phyloP scores from a whole-genome alignment of 2,329 filamentous ascomycete genomes.

The Raffaelea arxii region DNA sequence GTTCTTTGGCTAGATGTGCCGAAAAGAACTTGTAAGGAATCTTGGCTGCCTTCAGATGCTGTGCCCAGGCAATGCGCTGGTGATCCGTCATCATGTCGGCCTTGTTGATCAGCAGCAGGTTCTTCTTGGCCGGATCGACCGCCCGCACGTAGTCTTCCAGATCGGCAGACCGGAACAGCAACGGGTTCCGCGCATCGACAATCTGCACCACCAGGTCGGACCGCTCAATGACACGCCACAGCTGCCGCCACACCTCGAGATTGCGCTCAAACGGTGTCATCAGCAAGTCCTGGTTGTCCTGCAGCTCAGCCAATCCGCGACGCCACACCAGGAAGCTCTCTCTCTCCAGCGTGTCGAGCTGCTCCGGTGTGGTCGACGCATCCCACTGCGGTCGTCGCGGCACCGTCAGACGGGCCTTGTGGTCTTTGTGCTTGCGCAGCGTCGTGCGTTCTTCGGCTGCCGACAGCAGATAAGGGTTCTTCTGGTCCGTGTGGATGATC shows the following conservation, averaged over 20 bases:
- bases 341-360: conserved; percentile 71
- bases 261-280: conserved; percentile 99
- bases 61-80: conserved; percentile 77
- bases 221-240: conserved; percentile 96
- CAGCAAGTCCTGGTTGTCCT: conserved; percentile 86
- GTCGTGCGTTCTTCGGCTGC: conserved; percentile 71
- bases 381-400: conserved; percentile 88
- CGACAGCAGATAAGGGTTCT: conserved; percentile 87
- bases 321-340: conserved; percentile 81
- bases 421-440: conserved; percentile 71
- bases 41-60: conserved; percentile 68
- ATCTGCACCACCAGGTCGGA: conserved; percentile 96
- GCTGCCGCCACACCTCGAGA: conserved; percentile 91
- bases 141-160: conserved; percentile 91
- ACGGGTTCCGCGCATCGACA: conserved; percentile 89
- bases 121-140: conserved; percentile 78
- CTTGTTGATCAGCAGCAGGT: conserved; percentile 92
- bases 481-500: conserved; percentile 94
- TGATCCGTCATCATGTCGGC: conserved; percentile 94
- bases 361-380: conserved; percentile 67
- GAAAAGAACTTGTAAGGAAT: conserved; percentile 97
- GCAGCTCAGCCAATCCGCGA: conserved; percentile 79
- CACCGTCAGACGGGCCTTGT: conserved; percentile 72
- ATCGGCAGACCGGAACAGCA: conserved; percentile 91
- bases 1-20: conserved; percentile 79